Base-by-base conservation (phyloP, 208 protist genomes). In the Wallacemonas collosoma region DNA sequence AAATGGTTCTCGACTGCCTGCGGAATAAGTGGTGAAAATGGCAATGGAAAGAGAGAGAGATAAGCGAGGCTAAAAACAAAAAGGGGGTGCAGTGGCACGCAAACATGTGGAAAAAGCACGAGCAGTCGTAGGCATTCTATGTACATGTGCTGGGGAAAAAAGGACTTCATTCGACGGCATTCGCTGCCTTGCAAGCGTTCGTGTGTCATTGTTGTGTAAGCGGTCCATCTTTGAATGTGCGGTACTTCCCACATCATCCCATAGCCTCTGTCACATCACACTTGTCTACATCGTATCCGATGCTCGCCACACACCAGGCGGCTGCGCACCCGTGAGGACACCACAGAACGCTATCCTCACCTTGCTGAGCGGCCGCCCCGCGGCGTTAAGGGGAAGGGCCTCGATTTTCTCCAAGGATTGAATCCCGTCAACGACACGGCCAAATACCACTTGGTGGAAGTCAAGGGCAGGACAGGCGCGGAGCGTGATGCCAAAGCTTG, bases 371-470 rank as follows among this genome's bases (percentile, higher is more conserved):
- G 89, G 89, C 5, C 74, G 71, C 15, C 89, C 89, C 4, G 88
- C 81, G 26, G 68, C 72, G 72, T 93, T 85, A 47, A 90, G 68
- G 5, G 91, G 82, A 53, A 96, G 72, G 2, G 72, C 70, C 73
- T 94, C 89, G 26, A 96, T 43, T 75, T 89, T 90, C 9, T 93
- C 89, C 61, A 96, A 67, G 36, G 93, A 50, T 35, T 69, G 60
- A 43, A 91, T 58, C 43, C 94, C 93, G 45, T 96, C 85, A 41
- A 93, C 77, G 41, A 98, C 93, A n/a, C 88, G 75, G 15, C 98
- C 98, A 75, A 99, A 98, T 9, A 98, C 97, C 35, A 97, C 93
- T 72, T 99, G 98, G 62, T 95, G 96, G 70, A 90, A 95, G 69
- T 98, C 97, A 3, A 96, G 76, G 0, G 68, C 75, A 3, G 89